Evolutionary conservation across 2,329 filamentous ascomycete genomes (phyloP).

Genomic region (Stachybotrys chartarum): DNA sequence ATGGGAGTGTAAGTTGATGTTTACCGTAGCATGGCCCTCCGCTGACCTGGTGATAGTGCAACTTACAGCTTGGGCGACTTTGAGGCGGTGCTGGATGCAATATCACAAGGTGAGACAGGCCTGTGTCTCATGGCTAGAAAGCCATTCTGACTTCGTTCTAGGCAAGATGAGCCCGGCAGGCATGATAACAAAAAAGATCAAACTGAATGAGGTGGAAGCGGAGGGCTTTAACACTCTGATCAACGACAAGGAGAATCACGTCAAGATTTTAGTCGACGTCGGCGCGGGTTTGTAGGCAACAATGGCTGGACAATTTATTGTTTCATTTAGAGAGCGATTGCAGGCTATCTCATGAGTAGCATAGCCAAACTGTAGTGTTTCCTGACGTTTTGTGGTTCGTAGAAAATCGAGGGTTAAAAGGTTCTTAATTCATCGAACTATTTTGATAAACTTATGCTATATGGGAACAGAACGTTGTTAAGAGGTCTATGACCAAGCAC

Average conservation of each 20-base stretch:
- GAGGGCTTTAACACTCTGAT: slow-evolving; percentile 51
- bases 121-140: neutral
- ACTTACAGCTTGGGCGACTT: slow-evolving; percentile 35
- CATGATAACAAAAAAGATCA: slow-evolving; percentile 56
- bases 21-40: slow-evolving; percentile 17
- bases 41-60: slow-evolving; percentile 39
- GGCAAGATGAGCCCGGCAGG: slow-evolving; percentile 41
- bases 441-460: too few species aligned
- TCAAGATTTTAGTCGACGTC: slow-evolving; percentile 53
- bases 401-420: too few species aligned
- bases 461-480: too few species aligned
- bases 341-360: too few species aligned
- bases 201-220: slow-evolving; percentile 47
- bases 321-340: too few species aligned
- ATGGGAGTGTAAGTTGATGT: slow-evolving; percentile 11
- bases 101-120: slow-evolving; percentile 17
- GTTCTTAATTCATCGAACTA: too few species aligned
- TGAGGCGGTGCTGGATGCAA: slow-evolving; percentile 46
- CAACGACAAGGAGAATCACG: slow-evolving; percentile 52
- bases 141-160: slow-evolving; percentile 12
- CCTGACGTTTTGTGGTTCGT: too few species aligned
- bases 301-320: too few species aligned
- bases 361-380: too few species aligned
- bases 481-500: too few species aligned
- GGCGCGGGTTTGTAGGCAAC: too few species aligned